These are phyloP conservation scores for Ormosia semicastrata DNA, from an alignment of 306 rosid genomes.

Conservation along the genomic window DNA sequence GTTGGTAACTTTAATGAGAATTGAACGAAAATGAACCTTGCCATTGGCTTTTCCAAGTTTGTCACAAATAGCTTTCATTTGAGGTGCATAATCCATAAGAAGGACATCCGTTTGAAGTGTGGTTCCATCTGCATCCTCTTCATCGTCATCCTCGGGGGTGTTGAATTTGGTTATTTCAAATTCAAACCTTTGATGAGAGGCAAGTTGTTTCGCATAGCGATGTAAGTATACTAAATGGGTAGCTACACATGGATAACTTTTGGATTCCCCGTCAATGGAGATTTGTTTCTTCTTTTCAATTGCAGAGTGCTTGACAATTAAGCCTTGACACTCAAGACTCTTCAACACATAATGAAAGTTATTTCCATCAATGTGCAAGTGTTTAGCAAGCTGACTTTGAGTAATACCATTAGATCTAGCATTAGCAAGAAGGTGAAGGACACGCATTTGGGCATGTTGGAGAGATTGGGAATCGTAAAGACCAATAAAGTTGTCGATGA, in stretches of 20 bases:
- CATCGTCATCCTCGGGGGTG: conserved; percentile 19
- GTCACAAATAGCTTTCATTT: conserved; percentile 65
- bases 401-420: conserved; percentile 71
- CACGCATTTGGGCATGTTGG: conserved; percentile 45
- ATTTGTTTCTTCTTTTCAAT: conserved; percentile 67
- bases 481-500: conserved; percentile 62
- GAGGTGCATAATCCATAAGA: conserved; percentile 73
- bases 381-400: conserved; percentile 74
- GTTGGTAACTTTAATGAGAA: background rate
- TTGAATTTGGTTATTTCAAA: conserved; percentile 52
- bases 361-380: conserved; percentile 56
- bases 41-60: conserved; percentile 74
- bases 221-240: conserved; percentile 77
- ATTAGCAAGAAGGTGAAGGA: conserved; percentile 64
- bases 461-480: conserved; percentile 65
- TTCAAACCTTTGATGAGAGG: conserved; percentile 69
- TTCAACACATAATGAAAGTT: conserved; percentile 66
- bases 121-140: conserved; percentile 11
- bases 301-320: conserved; percentile 69
- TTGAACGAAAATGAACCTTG: conserved; percentile 50
- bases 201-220: conserved; percentile 70
- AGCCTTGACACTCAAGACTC: conserved; percentile 81
- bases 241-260: conserved; percentile 41
- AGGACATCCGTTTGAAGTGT: conserved; percentile 49
- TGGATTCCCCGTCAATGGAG: conserved; percentile 40